Conservation (phyloP, 2,329 filamentous ascomycete species). For the Aurifilum marmelostoma region DNA sequence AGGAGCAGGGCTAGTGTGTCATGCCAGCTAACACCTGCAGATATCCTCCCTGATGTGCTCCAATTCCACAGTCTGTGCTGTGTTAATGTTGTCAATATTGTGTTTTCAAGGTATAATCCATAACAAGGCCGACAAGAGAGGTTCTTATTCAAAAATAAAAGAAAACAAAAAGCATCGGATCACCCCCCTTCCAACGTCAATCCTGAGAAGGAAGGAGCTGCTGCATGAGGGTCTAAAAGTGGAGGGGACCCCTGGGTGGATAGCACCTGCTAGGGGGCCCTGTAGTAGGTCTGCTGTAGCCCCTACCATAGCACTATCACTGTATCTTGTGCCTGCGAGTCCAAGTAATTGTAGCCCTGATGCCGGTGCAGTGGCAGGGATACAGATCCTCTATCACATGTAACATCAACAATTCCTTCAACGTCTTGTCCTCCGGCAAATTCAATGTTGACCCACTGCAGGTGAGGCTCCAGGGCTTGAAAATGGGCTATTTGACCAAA, state of each 20-base stretch:
- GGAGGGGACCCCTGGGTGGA: neutral
- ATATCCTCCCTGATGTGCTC: neutral
- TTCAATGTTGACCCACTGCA: neutral
- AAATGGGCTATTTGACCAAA: too few relatives aligned
- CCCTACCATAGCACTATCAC: neutral
- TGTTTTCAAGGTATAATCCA: neutral
- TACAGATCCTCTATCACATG: neutral
- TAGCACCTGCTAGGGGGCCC: neutral
- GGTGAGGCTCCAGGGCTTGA: neutral
- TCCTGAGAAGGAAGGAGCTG: neutral
- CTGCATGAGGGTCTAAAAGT: neutral
- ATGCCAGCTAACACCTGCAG: too few relatives aligned
- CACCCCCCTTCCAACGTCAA: too few relatives aligned
- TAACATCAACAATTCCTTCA: neutral
- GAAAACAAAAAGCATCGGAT: too few relatives aligned
- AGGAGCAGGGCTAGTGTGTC: neutral
- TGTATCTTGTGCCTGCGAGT: too few relatives aligned
- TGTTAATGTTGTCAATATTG: neutral
- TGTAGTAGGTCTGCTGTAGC: too few relatives aligned
- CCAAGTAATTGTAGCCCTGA: neutral
- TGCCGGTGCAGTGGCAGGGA: neutral
- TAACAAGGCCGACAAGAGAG: neutral
- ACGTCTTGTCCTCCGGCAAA: neutral
- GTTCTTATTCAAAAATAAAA: too few relatives aligned
- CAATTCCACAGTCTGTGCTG: neutral